phyloP scores from a whole-genome alignment of 2,329 filamentous ascomycete species.

The Phoma sp. region DNA sequence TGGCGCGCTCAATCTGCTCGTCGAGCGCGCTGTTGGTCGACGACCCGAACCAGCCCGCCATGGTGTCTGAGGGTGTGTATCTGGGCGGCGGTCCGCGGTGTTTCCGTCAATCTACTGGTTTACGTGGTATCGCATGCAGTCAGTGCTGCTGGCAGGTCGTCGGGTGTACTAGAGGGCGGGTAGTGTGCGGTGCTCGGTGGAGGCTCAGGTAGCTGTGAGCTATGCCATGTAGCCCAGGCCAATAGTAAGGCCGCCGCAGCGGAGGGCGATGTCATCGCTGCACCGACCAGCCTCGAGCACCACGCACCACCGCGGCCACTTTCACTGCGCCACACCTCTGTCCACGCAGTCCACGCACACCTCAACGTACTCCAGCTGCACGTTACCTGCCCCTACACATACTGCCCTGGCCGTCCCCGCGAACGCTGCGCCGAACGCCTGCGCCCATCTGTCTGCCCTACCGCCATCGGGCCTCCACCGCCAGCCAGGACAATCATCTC shows the following conservation, averaged over 20 bases:
- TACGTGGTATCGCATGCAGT: neutral
- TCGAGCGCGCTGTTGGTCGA: constrained; percentile 90
- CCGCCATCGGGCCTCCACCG: constrained; percentile 9
- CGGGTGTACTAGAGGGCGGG: neutral
- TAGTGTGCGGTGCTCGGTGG: neutral
- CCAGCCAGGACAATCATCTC: neutral
- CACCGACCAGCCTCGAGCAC: no score
- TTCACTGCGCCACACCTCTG: no score
- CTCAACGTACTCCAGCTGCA: neutral
- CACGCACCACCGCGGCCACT: no score
- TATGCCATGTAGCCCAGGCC: neutral
- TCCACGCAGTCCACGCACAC: no score
- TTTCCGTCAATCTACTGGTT: neutral
- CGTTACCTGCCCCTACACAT: neutral
- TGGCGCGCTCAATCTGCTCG: constrained; percentile 95
- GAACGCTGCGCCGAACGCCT: no score
- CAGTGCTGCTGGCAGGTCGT: neutral
- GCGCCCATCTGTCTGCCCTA: neutral
- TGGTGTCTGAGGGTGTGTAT: constrained; percentile 50
- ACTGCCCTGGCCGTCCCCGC: neutral
- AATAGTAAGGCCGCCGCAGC: no score
- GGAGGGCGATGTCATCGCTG: no score
- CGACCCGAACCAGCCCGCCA: constrained; percentile 92
- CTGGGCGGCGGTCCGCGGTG: neutral
- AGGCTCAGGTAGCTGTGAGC: constrained; percentile 2